These are phyloP conservation scores for Plasmopara halstedii DNA, from an alignment of 352 stramenopile genomes.

Conservation along the genomic window DNA sequence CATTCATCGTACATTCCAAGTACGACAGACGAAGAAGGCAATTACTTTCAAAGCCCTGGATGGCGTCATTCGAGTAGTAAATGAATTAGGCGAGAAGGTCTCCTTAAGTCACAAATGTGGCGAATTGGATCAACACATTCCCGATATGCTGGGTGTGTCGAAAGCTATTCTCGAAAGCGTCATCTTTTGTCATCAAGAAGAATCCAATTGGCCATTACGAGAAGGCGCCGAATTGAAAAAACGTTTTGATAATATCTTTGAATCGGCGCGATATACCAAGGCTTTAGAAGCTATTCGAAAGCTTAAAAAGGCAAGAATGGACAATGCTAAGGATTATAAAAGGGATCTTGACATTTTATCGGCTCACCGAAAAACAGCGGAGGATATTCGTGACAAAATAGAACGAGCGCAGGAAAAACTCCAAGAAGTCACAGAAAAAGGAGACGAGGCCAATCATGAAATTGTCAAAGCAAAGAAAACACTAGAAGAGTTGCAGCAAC, in stretches of 20 bases:
- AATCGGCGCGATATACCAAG: constrained; percentile 97
- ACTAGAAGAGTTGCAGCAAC: constrained; percentile 44
- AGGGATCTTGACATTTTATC: constrained; percentile 88
- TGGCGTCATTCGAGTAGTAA: constrained; percentile 88
- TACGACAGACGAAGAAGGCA: constrained; percentile 88
- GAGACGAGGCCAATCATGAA: constrained; percentile 22
- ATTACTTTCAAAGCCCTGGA: constrained; percentile 96
- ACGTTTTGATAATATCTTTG: constrained; percentile 99
- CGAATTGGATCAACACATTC: constrained; percentile 92
- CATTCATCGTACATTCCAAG: constrained; percentile 92
- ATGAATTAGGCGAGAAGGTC: constrained; percentile 86
- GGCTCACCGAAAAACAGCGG: constrained; percentile 67
- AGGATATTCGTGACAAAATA: constrained; percentile 51
- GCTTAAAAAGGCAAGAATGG: constrained; percentile 78
- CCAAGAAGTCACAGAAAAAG: constrained; percentile 24
- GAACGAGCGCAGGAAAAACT: constrained; percentile 41
- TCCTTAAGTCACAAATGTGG: constrained; percentile 92
- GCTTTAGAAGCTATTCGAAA: constrained; percentile 96
- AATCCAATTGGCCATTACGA: constrained; percentile 95
- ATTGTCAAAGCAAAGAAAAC: constrained; percentile 42
- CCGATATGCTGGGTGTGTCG: constrained; percentile 93
- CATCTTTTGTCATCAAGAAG: constrained; percentile 99
- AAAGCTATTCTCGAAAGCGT: constrained; percentile 98
- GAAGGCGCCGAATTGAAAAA: constrained; percentile 98
- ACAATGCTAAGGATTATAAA: constrained; percentile 90